These are phyloP conservation scores for Ophiosphaerella narmari DNA, from an alignment of 2,329 filamentous ascomycete species.

Conservation along the genomic window DNA sequence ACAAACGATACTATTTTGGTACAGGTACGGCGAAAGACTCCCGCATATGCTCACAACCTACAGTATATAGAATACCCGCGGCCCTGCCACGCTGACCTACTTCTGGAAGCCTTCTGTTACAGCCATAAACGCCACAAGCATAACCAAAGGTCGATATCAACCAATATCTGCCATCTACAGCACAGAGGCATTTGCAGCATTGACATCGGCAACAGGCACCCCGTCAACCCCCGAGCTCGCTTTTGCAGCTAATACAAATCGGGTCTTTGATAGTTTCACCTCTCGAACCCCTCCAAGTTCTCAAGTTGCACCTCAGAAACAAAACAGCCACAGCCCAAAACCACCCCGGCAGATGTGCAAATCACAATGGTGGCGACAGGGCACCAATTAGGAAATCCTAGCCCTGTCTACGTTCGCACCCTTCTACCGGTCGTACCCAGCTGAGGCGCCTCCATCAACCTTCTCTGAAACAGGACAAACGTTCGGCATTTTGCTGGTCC, in stretches of 20 bases:
- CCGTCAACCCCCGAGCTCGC: conserved; percentile 23
- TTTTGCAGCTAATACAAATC: conserved; percentile 38
- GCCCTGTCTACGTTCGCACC: conserved; percentile 24
- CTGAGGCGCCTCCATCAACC: conserved; percentile 29
- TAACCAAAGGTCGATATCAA: conserved; percentile 4
- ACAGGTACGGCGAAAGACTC: conserved; percentile 10
- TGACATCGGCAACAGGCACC: conserved; percentile 26
- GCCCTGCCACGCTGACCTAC: conserved; percentile 11
- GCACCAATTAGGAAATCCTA: conserved; percentile 34
- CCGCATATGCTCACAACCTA: conserved; percentile 1
- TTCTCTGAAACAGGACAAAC: conserved; percentile 21
- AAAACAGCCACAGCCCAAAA: conserved; percentile 29
- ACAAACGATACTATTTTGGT: conserved; percentile 32
- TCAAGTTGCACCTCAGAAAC: conserved; percentile 25
- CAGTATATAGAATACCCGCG: conserved; percentile 22
- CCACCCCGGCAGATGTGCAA: conserved; percentile 20
- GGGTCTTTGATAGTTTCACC: conserved; percentile 41
- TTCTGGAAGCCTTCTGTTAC: conserved; percentile 16
- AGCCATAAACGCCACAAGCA: neutral
- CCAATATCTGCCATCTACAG: neutral
- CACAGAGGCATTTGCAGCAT: conserved; percentile 10
- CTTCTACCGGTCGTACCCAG: conserved; percentile 22
- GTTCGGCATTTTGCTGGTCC: conserved; percentile 20
- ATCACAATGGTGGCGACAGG: conserved; percentile 35
- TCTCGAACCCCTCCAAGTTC: conserved; percentile 34